phyloP scores from a whole-genome alignment of 140 eudicot genomes.

The Bidens hawaiensis region DNA sequence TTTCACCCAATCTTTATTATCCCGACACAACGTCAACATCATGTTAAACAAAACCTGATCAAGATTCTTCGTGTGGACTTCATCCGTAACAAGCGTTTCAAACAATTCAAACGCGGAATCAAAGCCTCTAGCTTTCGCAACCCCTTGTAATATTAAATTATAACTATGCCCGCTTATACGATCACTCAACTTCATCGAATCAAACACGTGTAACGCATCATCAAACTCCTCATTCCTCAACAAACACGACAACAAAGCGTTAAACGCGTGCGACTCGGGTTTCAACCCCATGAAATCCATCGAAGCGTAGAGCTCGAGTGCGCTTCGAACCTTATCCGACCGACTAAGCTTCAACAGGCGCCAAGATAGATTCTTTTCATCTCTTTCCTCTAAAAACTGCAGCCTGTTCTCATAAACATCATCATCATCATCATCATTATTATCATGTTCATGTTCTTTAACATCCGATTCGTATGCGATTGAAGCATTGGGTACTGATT shows the following conservation, averaged over 20 bases:
- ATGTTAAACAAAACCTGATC: slow-evolving; percentile 76
- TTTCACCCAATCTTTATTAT: slow-evolving; percentile 54
- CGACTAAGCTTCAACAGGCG: slow-evolving; percentile 81
- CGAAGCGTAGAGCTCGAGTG: slow-evolving; percentile 55
- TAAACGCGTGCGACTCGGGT: slow-evolving; percentile 72
- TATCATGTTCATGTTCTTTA: slow-evolving; percentile 23
- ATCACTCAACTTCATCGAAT: slow-evolving; percentile 46
- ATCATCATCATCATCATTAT: slow-evolving; percentile 32
- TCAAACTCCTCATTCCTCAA: slow-evolving; percentile 59
- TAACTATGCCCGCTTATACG: slow-evolving; percentile 65
- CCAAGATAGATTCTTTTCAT: slow-evolving; percentile 58
- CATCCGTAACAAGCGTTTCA: slow-evolving; percentile 38
- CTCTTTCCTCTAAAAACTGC: slow-evolving; percentile 68
- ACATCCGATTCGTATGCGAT: slow-evolving; percentile 32
- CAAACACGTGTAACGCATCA: slow-evolving; percentile 55
- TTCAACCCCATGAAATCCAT: slow-evolving; percentile 56
- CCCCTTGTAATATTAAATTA: slow-evolving; percentile 69
- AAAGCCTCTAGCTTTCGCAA: slow-evolving; percentile 50
- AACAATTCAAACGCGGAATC: slow-evolving; percentile 62
- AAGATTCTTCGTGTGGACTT: slow-evolving; percentile 27
- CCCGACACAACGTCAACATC: slow-evolving; percentile 61
- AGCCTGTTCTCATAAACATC: slow-evolving; percentile 27
- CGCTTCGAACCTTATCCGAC: slow-evolving; percentile 67
- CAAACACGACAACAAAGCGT: slow-evolving; percentile 76
- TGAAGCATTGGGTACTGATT: slow-evolving; percentile 23